Evolutionary conservation across 805 yeast species (phyloP), one percentile per base, ranked within the genome.

Genomic region (Starmera amethionina): DNA sequence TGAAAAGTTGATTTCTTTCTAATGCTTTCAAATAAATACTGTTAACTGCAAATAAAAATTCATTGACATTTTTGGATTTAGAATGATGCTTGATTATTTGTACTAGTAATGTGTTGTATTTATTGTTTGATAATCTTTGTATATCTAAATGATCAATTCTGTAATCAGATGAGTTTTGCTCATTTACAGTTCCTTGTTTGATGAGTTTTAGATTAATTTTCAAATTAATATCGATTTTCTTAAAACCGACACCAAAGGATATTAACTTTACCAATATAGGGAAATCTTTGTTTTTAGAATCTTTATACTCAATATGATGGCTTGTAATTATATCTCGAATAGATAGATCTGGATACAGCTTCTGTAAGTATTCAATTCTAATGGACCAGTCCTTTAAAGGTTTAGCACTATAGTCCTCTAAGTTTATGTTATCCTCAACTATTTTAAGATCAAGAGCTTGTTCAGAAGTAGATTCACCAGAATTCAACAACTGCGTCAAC

Each of bases 361-460:
- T 50, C 33, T 36, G 38, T 15, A 55, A 30, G 30, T 47, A 52
- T 29, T 48, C 51, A 2, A 49, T 33, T 29, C 58, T 42, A 3
- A 40, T 18, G 5, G 42, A 32, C 59, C 59, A 55, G 11, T 50
- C 42, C 33, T 41, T 43, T 9, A 43, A 37, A 2, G 59, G 58
- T 19, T 39, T 45, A 5, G 53, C 46, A 18, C 38, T 42, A 40
- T 43, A 54, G 4, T 34, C 25, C 8, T 34, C 36, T 4, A n/a
- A 22, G 2, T 13, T 10, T 7, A 39, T 16, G 3, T 45, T 41
- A 29, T 48, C 47, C 30, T 44, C 38, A 11, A 31, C 45, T 4
- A 39, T 37, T 15, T n/a, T 30, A 14, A 25, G 40, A 18, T 30
- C 43, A 6, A 34, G 40, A n/a, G 42, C 48, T 6, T 37, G 36